Base-by-base conservation (phyloP, 2,329 filamentous ascomycete species). In the Podosphaera fusca region DNA sequence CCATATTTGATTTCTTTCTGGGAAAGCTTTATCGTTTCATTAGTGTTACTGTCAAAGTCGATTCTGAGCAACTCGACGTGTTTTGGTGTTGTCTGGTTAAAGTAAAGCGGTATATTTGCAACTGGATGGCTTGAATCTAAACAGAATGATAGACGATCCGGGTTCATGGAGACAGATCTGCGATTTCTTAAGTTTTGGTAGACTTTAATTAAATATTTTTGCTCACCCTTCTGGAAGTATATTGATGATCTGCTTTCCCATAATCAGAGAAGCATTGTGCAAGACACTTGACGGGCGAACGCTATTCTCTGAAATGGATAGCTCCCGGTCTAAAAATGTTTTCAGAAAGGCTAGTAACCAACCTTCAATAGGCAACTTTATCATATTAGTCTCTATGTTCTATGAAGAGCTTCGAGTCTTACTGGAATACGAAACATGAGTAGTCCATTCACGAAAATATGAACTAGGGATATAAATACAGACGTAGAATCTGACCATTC, bases 181-280 rank as follows among this genome's bases (percentile, higher is more conserved):
- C 38, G 58, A 21, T 56, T 58, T 35, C 55, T 51, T 60, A 55
- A 63, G 55, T 55, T 10, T 36, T 46, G 33, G 40, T 1, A 33
- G 6, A 31, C 12, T 12, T 5, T 46, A 29, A 14, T 12, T 9
- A 46, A 7, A 47, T 34, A 10, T 29, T 5, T 9, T 59, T n/a
- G 67, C 75, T 63, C 69, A 84, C 73, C 94, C 94, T 74, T 98
- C 92, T 1, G 92, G 92, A 57, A 98, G 74, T 66, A 98, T 95
- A 67, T 98, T 92, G 70, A 98, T 90, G 64, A 95, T 94, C 71
- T 96, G 89, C 69, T 88, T 92, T 66, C 92, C 92, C 71, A 95
- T 78, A 61, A 98, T 96, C 65, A 96, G 77, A 30, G 89, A 95
- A 36, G 87, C 79, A 68, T 96, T 95, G 68, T 95, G 87, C 60